Conservation (phyloP, 148 eudicot genomes). For the Amaranthus hypochondriacus region DNA sequence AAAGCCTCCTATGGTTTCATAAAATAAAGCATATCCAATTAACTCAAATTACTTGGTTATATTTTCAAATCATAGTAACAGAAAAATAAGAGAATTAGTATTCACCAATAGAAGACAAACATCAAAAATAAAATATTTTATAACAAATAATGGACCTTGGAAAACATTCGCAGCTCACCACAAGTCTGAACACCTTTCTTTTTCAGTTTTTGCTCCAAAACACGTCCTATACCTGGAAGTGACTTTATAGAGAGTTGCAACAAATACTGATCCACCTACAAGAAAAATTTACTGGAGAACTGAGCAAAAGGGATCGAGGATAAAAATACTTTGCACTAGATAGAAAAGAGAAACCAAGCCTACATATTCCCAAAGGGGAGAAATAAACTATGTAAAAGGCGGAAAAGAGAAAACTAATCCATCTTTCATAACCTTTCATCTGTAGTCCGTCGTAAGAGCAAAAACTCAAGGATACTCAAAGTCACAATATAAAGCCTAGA, state of each 20-base stretch:
- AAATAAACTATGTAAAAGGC: no score
- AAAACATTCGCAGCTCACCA: slow-evolving; percentile 59
- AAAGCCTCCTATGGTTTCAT: slow-evolving; percentile 62
- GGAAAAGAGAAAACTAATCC: neutral
- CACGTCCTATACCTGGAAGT: slow-evolving; percentile 93
- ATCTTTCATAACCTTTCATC: neutral
- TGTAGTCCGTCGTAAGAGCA: neutral
- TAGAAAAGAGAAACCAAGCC: neutral
- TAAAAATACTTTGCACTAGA: neutral
- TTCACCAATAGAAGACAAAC: slow-evolving; percentile 1
- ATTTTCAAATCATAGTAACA: neutral
- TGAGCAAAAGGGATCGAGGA: neutral
- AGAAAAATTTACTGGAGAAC: slow-evolving; percentile 7
- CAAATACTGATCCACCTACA: slow-evolving; percentile 75
- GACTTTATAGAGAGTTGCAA: slow-evolving; percentile 69
- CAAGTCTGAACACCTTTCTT: slow-evolving; percentile 65
- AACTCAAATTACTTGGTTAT: neutral
- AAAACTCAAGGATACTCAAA: neutral
- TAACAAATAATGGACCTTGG: slow-evolving; percentile 54
- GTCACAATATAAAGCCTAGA: neutral
- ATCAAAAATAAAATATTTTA: neutral
- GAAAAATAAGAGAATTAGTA: neutral
- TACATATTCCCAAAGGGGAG: no score
- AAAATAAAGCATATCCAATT: neutral
- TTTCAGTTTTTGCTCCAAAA: slow-evolving; percentile 78